Evolutionary conservation across 192 early-diverging fungal species (phyloP), one percentile per base, ranked within the genome.

Genomic region (Umbelopsis ramanniana): DNA sequence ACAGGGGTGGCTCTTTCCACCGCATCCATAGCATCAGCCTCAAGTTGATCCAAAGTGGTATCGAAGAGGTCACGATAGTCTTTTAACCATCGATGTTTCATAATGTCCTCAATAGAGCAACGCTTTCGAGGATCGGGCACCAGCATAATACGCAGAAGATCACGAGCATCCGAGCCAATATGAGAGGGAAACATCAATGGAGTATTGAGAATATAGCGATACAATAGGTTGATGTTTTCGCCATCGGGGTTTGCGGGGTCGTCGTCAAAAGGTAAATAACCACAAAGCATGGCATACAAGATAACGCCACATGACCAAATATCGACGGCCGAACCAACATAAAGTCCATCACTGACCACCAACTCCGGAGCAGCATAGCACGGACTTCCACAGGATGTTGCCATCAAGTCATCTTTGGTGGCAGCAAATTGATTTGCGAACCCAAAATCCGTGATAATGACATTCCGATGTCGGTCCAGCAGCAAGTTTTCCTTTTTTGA

Each of bases 251-350:
- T 95, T 7, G 82, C 85, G 24, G 94, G 94, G 73, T 95, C 93
- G 80, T 95, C 94, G 66, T 95, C 94, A 74, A 92, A 95, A 10
- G 94, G 94, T 63, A 95, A 83, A 71, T 93, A 94, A 17, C 94
- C 94, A 24, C 89, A 91, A 4, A 95, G 83, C 93, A 95, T 95
- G 4, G 94, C 94, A 73, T 93, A 95, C 77, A 99, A 77, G 55
- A 99, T 99, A 17, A 99, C 97, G 45, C 97, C 97, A 81, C 96
- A 97, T 63, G 91, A 93, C 97, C 97, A 99, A 66, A 97, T 95
- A 79, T 99, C 97, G 7, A 96, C 96, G 4, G 93, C 91, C 11
- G 93, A 92, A 21, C 96, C 97, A 11, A 94, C 93, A 75, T 99
- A 99, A 12, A 88, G 86, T 40, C 94, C 95, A 66, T 99, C 96